Conservation (phyloP, 148 eudicot species). For the Diospyros kaki region DNA sequence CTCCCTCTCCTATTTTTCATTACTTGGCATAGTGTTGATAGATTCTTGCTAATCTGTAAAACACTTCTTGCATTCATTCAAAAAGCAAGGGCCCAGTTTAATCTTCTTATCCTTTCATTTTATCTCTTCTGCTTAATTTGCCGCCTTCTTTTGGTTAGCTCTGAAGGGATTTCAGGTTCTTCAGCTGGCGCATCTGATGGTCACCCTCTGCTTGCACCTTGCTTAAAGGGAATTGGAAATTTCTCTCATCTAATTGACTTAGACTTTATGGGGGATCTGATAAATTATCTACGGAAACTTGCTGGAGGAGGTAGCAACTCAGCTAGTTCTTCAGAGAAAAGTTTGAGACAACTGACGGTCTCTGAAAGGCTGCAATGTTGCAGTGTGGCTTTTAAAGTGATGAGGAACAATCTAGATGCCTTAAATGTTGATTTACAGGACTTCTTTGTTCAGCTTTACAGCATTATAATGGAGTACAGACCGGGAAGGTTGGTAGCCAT, state of each 20-base stretch:
- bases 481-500: slow-evolving; percentile 69
- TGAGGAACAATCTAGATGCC: slow-evolving; percentile 93
- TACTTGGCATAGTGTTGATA: background rate
- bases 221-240: slow-evolving; percentile 85
- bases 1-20: too few species aligned
- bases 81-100: background rate
- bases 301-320: slow-evolving; percentile 49
- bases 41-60: background rate
- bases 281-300: slow-evolving; percentile 82
- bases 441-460: slow-evolving; percentile 81
- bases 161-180: slow-evolving; percentile 27
- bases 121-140: background rate
- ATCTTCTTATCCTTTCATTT: background rate
- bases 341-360: slow-evolving; percentile 47
- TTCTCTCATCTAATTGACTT: slow-evolving; percentile 85
- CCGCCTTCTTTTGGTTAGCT: slow-evolving; percentile 28
- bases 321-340: slow-evolving; percentile 29
- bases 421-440: slow-evolving; percentile 91
- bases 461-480: slow-evolving; percentile 71
- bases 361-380: slow-evolving; percentile 89
- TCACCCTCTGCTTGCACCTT: slow-evolving; percentile 76
- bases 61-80: background rate
- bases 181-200: slow-evolving; percentile 34
- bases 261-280: slow-evolving; percentile 90
- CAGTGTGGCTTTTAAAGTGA: slow-evolving; percentile 90